A percentile compares a stretch with the other conserved stretches of the same genome.
Conservation (phyloP, 2,329 filamentous ascomycete species). For the Zelopaecilomyces penicillatus region DNA sequence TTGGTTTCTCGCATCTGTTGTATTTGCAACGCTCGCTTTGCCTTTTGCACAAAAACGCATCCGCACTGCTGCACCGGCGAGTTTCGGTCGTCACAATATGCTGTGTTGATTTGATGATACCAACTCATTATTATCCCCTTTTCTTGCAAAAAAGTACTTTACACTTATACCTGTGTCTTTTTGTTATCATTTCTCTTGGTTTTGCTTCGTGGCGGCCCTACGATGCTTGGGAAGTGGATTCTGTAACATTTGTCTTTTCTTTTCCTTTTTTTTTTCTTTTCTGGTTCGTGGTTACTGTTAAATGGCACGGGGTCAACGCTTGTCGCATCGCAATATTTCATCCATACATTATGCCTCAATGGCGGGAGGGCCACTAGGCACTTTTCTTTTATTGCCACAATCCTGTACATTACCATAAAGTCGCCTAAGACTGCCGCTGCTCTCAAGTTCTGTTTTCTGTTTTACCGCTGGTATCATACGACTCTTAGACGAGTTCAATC, state of each 20-base stretch:
- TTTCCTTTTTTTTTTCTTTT: conserved; percentile 14
- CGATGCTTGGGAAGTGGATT: conserved; percentile 20
- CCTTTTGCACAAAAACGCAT: conserved; percentile 6
- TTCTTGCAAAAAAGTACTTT: conserved; percentile 12
- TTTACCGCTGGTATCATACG: conserved; percentile 24
- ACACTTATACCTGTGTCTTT: conserved; percentile 18
- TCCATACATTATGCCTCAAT: conserved; percentile 21
- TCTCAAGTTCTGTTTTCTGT: conserved; percentile 21
- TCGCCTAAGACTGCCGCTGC: conserved; percentile 36
- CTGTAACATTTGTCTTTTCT: conserved; percentile 17
- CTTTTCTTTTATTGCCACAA: conserved; percentile 28
- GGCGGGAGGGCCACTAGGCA: conserved; percentile 30
- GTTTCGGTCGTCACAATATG: conserved; percentile 16
- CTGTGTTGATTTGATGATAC: conserved; percentile 32
- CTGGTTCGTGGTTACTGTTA: conserved; percentile 13
- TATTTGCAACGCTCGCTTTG: conserved; percentile 24
- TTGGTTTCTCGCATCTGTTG: conserved; percentile 30
- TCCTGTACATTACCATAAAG: conserved; percentile 50
- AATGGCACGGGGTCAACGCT: conserved; percentile 19
- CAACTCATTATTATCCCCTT: conserved; percentile 17
- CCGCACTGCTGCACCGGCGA: conserved; percentile 9
- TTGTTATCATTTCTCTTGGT: conserved; percentile 15
- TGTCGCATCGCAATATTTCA: conserved; percentile 12
- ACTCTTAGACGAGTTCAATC: conserved; percentile 30
- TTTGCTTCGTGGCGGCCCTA: conserved; percentile 12